Evolutionary conservation across 371 early-diverging fungal species (phyloP).

Genomic region (Apophysomyces sp.): DNA sequence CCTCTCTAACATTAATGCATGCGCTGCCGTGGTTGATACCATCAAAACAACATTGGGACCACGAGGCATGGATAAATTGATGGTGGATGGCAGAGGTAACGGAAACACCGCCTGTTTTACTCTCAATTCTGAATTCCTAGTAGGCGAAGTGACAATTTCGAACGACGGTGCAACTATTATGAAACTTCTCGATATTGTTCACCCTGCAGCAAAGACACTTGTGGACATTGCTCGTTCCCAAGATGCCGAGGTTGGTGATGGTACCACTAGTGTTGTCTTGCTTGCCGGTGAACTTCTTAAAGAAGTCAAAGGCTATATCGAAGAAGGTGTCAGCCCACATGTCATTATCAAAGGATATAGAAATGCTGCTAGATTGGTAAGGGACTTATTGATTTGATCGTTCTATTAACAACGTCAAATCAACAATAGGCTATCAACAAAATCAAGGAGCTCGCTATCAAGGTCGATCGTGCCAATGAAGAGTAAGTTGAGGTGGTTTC

Average conservation of each 20-base stretch:
- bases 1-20: conserved; percentile 98
- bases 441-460: conserved; percentile 83
- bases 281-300: conserved; percentile 97
- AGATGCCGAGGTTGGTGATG: conserved; percentile 99
- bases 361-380: conserved; percentile 76
- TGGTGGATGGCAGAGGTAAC: conserved; percentile 90
- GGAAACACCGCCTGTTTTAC: neutral
- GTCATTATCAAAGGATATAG: conserved; percentile 95
- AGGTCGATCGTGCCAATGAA: conserved; percentile 74
- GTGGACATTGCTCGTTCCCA: conserved; percentile 98
- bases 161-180: conserved; percentile 99
- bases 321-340: conserved; percentile 95
- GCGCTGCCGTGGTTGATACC: conserved; percentile 93
- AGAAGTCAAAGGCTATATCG: conserved; percentile 92
- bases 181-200: conserved; percentile 97
- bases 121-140: neutral
- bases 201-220: conserved; percentile 98
- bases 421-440: conserved; percentile 72
- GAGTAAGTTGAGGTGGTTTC: conserved; percentile 41
- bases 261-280: conserved; percentile 99
- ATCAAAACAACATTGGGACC: conserved; percentile 99
- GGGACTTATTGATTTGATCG: neutral
- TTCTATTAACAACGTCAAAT: neutral
- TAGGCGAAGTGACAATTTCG: conserved; percentile 94
- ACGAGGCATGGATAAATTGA: conserved; percentile 99